phyloP scores from a whole-genome alignment of 148 eudicot genomes.

The Camellia lanceoleosa region DNA sequence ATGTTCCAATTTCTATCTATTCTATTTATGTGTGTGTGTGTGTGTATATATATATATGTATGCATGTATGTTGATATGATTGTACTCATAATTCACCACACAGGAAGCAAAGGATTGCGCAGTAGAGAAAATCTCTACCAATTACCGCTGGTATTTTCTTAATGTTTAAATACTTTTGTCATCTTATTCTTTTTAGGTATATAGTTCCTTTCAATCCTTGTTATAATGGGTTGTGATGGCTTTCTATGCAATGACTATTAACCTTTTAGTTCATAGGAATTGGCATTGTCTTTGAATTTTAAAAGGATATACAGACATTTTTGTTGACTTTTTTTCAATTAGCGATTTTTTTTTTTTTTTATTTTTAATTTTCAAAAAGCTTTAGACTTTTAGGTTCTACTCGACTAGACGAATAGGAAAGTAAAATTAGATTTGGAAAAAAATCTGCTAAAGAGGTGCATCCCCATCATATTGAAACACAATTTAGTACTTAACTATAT shows the following conservation, averaged over 20 bases:
- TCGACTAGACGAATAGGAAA: too few species aligned
- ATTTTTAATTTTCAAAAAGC: too few species aligned
- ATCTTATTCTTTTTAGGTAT: not conserved
- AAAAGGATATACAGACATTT: too few species aligned
- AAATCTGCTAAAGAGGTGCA: too few species aligned
- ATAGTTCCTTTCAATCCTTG: not conserved
- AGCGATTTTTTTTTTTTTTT: too few species aligned
- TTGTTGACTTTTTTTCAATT: too few species aligned
- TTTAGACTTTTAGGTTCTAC: too few species aligned
- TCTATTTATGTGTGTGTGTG: not conserved
- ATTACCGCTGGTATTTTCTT: conserved; percentile 62
- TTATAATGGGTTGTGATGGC: not conserved
- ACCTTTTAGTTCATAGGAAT: not conserved
- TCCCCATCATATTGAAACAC: too few species aligned
- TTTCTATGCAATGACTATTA: not conserved
- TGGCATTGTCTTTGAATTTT: not conserved
- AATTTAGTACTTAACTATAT: too few species aligned
- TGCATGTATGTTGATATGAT: not conserved
- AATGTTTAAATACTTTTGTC: not conserved
- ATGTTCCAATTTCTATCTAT: conserved; percentile 1
- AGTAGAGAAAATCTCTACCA: conserved; percentile 66
- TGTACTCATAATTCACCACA: too few species aligned
- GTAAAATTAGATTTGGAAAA: too few species aligned
- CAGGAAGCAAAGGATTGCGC: conserved; percentile 55
- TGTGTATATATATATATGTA: not conserved